These are phyloP conservation scores for Purshia tridentata DNA, from an alignment of 306 rosid species.

Conservation along the genomic window DNA sequence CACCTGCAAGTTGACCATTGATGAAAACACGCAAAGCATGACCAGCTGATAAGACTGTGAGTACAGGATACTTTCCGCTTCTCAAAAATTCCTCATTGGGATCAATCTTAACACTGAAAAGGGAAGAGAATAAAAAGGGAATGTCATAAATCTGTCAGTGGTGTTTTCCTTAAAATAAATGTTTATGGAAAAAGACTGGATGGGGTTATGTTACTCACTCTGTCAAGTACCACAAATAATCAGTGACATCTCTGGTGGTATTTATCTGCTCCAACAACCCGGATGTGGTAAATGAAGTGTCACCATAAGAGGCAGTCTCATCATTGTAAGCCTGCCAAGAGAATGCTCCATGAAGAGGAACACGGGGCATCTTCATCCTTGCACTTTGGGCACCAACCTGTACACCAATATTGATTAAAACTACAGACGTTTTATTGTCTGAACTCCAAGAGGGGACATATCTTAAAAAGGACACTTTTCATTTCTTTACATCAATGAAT, in stretches of 20 bases:
- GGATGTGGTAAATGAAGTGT: slow-evolving; percentile 60
- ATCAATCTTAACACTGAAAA: slow-evolving; percentile 68
- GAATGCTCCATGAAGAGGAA: slow-evolving; percentile 85
- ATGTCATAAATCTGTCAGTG: slow-evolving; percentile 10
- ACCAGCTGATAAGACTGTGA: slow-evolving; percentile 84
- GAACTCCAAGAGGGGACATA: background rate
- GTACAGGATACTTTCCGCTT: slow-evolving; percentile 66
- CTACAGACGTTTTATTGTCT: background rate
- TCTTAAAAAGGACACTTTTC: background rate
- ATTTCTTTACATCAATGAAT: background rate
- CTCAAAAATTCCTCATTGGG: slow-evolving; percentile 69
- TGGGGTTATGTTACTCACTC: slow-evolving; percentile 65
- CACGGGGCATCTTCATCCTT: slow-evolving; percentile 79
- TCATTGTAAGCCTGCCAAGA: slow-evolving; percentile 85
- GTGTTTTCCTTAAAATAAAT: background rate
- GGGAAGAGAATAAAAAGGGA: slow-evolving; percentile 11
- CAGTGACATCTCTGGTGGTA: slow-evolving; percentile 86
- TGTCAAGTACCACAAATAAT: slow-evolving; percentile 95
- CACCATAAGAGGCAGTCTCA: slow-evolving; percentile 65
- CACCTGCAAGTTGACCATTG: slow-evolving; percentile 80
- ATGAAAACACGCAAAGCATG: slow-evolving; percentile 93
- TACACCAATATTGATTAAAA: slow-evolving; percentile 17
- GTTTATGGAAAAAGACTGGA: background rate
- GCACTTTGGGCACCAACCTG: slow-evolving; percentile 88
- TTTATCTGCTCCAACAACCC: slow-evolving; percentile 94